phyloP scores from a whole-genome alignment of 1,284 basidiomycete genomes.

The Ustanciosporium gigantosporum region DNA sequence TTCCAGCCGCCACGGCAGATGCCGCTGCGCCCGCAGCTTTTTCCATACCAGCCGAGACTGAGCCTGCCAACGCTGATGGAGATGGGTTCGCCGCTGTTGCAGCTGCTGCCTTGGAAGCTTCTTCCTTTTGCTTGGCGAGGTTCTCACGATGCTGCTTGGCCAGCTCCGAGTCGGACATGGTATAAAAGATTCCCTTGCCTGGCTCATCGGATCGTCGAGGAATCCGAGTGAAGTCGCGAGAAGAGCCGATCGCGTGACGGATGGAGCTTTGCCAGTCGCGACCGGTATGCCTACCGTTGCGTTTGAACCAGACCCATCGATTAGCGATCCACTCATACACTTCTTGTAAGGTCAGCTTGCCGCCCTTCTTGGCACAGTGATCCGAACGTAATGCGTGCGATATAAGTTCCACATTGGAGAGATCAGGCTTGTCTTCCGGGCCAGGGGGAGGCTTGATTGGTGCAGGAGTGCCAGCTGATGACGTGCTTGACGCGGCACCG shows the following conservation, averaged over 20 bases:
- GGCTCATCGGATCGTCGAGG: constrained; percentile 51
- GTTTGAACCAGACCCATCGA: constrained; percentile 80
- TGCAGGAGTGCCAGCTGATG: neutral
- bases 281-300: constrained; percentile 51
- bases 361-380: constrained; percentile 65
- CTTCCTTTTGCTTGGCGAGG: constrained; percentile 35
- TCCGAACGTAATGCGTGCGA: constrained; percentile 50
- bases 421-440: constrained; percentile 50
- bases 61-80: neutral
- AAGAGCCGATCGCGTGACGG: constrained; percentile 54
- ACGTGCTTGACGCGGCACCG: too few species aligned
- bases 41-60: neutral
- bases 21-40: constrained; percentile 4
- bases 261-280: constrained; percentile 58
- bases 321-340: constrained; percentile 89
- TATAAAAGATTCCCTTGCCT: constrained; percentile 58
- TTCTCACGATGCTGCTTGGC: constrained; percentile 42
- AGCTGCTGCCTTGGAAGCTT: constrained; percentile 28
- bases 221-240: constrained; percentile 53
- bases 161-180: constrained; percentile 44
- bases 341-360: constrained; percentile 85
- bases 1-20: constrained; percentile 1
- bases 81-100: neutral
- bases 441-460: constrained; percentile 25
- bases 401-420: constrained; percentile 56